These are phyloP conservation scores for Penicillium sumatraense DNA, from an alignment of 2,329 filamentous ascomycete genomes.

Conservation along the genomic window DNA sequence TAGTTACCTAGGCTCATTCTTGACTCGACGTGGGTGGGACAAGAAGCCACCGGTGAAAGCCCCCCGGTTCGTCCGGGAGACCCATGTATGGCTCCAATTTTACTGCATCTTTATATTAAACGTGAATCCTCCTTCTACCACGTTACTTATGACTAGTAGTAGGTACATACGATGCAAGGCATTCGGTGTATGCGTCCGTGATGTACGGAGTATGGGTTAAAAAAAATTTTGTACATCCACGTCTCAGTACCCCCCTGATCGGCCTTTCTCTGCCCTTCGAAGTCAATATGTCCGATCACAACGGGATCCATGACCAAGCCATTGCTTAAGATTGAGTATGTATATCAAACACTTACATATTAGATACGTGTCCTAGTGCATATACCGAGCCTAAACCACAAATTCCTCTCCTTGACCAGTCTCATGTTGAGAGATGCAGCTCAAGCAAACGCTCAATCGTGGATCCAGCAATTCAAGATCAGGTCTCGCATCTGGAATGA, in stretches of 20 bases:
- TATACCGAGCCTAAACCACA: neutral
- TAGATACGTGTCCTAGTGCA: neutral
- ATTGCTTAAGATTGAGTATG: neutral
- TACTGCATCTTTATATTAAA: constrained; percentile 19
- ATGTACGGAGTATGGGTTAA: neutral
- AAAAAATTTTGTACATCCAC: neutral
- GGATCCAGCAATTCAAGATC: neutral
- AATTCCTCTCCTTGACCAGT: constrained; percentile 16
- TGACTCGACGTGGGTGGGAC: neutral
- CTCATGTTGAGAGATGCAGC: constrained; percentile 10
- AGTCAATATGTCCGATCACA: neutral
- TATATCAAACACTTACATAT: neutral
- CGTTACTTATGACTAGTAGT: no score
- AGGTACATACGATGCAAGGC: neutral
- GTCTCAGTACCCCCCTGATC: constrained; percentile 2
- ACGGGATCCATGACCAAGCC: neutral
- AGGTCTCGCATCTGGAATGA: no score
- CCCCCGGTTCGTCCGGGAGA: constrained; percentile 14
- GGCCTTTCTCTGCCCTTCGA: neutral
- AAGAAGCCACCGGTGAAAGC: neutral
- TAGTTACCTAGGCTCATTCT: neutral
- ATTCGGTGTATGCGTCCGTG: neutral
- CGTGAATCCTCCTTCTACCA: constrained; percentile 9
- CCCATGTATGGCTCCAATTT: constrained; percentile 8
- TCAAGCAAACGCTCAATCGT: neutral